These are phyloP conservation scores for Nymphaea thermarum DNA, from an alignment of 164 flowering plant species.

Conservation along the genomic window DNA sequence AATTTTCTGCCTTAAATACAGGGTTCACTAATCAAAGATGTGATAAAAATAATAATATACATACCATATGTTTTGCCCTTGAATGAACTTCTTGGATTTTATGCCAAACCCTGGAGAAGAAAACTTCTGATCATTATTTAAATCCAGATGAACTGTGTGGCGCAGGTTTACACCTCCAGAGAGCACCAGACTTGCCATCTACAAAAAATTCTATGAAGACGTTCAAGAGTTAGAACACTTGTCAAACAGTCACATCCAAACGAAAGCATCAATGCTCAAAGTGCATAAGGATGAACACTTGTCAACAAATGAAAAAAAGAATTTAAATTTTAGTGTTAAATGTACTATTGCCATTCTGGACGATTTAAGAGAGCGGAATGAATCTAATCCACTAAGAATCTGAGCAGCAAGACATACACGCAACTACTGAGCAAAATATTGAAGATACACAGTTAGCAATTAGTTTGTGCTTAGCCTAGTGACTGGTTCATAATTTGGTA, in stretches of 20 bases:
- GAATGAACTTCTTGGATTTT: slow-evolving; percentile 23
- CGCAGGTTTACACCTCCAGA: slow-evolving; percentile 31
- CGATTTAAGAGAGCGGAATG: too few relatives aligned
- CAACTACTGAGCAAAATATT: too few relatives aligned
- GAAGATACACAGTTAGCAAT: too few relatives aligned
- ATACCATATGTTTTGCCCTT: slow-evolving; percentile 31
- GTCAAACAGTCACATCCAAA: too few relatives aligned
- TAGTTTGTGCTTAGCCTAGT: too few relatives aligned
- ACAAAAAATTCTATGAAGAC: neutral
- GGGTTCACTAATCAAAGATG: neutral
- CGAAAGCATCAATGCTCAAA: neutral
- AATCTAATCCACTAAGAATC: too few relatives aligned
- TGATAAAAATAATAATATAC: neutral
- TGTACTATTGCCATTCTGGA: too few relatives aligned
- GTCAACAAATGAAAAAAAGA: neutral
- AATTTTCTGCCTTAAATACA: neutral
- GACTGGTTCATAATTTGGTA: too few relatives aligned
- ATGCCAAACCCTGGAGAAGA: slow-evolving; percentile 26
- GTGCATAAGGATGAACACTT: neutral
- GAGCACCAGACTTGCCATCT: neutral
- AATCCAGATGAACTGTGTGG: slow-evolving; percentile 14
- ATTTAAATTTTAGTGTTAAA: too few relatives aligned
- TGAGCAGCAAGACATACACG: too few relatives aligned
- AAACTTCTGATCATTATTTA: slow-evolving; percentile 15
- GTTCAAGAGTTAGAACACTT: too few relatives aligned